Percentiles rank a stretch among this genome's conserved stretches.
Conservation (phyloP, 805 yeast genomes). For the Yarrowia sp. region DNA sequence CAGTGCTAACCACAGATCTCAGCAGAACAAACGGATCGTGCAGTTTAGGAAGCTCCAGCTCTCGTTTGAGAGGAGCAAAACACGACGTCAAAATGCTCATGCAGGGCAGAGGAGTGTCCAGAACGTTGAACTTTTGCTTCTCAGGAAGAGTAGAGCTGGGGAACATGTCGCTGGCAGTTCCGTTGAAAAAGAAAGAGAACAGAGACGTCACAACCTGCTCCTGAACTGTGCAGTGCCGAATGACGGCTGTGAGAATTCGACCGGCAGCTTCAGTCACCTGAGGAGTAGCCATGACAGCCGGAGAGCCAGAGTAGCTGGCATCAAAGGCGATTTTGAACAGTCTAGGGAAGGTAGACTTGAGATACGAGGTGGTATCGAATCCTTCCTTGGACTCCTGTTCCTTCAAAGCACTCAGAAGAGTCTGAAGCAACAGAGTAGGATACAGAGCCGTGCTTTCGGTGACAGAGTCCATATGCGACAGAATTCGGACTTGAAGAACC, state of each 20-base stretch:
- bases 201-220: not conserved
- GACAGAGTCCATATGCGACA: slow-evolving; percentile 48
- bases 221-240: not conserved
- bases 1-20: slow-evolving; percentile 13
- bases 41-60: slow-evolving; percentile 7
- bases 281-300: slow-evolving; percentile 1
- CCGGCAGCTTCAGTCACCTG: slow-evolving; percentile 32
- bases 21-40: slow-evolving; percentile 20
- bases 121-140: slow-evolving; percentile 19
- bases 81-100: slow-evolving; percentile 3
- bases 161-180: slow-evolving; percentile 1
- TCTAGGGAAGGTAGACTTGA: slow-evolving; percentile 32
- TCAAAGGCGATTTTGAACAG: slow-evolving; percentile 13
- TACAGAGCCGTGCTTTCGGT: slow-evolving; percentile 41
- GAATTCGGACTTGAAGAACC: slow-evolving; percentile 52
- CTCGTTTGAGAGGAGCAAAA: slow-evolving; percentile 3
- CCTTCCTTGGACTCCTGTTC: slow-evolving; percentile 42
- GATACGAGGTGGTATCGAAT: slow-evolving; percentile 9
- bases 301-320: slow-evolving; percentile 4
- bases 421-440: slow-evolving; percentile 45
- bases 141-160: not conserved
- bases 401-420: slow-evolving; percentile 46
- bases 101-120: slow-evolving; percentile 17
- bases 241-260: slow-evolving; percentile 6
- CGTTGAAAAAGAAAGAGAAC: slow-evolving; percentile 27